Evolutionary conservation across 768 basidiomycete genomes (phyloP).

Genomic region (Lactarius vividus): DNA sequence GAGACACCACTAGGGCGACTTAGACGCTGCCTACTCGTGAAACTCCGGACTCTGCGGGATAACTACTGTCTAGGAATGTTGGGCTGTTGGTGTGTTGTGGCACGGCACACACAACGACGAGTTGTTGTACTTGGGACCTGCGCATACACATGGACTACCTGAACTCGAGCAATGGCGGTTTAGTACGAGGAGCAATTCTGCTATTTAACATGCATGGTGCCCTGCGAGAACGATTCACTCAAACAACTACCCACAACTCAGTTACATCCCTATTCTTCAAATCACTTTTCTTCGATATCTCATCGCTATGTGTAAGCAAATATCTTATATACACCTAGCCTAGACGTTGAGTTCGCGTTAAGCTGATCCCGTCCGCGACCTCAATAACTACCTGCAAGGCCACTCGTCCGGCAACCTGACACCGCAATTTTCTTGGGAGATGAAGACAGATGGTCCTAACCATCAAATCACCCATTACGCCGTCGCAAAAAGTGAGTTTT

Average conservation of each 20-base stretch:
- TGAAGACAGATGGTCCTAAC: not conserved
- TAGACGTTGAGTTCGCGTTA: not conserved
- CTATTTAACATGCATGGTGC: slow-evolving; percentile 10
- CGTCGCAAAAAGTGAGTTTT: slow-evolving; percentile 1
- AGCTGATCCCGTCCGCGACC: slow-evolving; percentile 12
- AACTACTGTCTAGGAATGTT: not conserved
- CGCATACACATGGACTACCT: not conserved
- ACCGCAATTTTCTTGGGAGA: not conserved
- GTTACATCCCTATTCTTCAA: not conserved
- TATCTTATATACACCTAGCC: not conserved
- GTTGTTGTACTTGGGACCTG: slow-evolving; percentile 17
- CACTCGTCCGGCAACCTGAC: not conserved
- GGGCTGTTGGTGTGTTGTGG: not conserved
- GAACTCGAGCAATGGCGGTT: not conserved
- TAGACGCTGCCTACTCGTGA: not conserved
- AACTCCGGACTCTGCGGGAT: not conserved
- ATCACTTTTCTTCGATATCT: not conserved
- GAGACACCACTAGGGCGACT: not conserved
- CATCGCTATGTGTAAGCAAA: slow-evolving; percentile 3
- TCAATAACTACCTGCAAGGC: not conserved
- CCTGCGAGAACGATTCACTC: not conserved
- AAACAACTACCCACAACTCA: not conserved
- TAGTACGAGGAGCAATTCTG: not conserved
- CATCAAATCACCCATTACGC: not conserved
- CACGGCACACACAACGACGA: slow-evolving; percentile 1